A percentile compares a stretch with the other conserved stretches of the same genome.
Evolutionary conservation across 495 filamentous ascomycete genomes (phyloP).

Genomic region (Xylaria flabelliformis): DNA sequence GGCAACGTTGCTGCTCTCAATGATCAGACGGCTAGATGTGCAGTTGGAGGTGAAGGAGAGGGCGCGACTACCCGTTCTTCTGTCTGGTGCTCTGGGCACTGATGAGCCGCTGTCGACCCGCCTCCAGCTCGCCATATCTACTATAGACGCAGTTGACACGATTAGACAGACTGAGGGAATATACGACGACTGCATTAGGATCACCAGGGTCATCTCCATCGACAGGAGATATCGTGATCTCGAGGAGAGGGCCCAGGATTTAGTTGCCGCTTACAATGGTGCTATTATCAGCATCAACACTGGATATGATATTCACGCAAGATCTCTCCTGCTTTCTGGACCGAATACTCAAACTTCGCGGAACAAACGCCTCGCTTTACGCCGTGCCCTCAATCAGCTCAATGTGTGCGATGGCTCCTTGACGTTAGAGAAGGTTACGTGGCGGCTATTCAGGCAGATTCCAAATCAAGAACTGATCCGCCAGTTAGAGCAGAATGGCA

Average conservation of each 20-base stretch:
- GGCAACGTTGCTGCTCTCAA: not conserved
- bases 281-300: conserved; percentile 9
- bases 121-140: conserved; percentile 15
- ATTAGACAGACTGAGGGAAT: not conserved
- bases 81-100: conserved; percentile 5
- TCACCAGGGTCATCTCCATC: conserved; percentile 20
- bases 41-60: conserved; percentile 4
- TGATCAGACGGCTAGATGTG: not conserved
- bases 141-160: conserved; percentile 1
- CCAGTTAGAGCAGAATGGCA: conserved; percentile 5
- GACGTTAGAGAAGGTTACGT: not conserved
- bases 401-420: not conserved
- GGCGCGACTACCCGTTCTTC: not conserved
- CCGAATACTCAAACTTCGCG: not conserved
- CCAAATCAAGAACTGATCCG: conserved; percentile 9
- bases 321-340: not conserved
- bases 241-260: not conserved
- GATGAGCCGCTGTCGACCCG: not conserved
- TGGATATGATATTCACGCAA: conserved; percentile 15
- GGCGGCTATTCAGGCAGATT: conserved; percentile 9
- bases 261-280: not conserved
- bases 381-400: conserved; percentile 8
- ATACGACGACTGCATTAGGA: conserved; percentile 2
- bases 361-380: not conserved
- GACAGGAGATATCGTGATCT: conserved; percentile 18